Percentiles rank a stretch among this genome's conserved stretches.
phyloP scores from a whole-genome alignment of 164 flowering plant genomes.

The Buxus sempervirens region DNA sequence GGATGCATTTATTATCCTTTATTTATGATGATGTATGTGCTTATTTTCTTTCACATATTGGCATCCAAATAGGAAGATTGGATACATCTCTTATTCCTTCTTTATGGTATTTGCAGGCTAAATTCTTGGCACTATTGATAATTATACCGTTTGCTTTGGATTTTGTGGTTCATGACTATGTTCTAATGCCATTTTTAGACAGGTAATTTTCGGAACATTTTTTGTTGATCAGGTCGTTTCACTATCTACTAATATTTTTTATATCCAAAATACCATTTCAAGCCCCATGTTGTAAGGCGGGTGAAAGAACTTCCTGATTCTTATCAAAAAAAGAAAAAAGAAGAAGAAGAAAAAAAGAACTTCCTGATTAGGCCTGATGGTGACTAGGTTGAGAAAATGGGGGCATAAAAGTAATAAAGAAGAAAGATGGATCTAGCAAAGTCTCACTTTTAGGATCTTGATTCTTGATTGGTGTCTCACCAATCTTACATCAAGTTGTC shows the following conservation, averaged over 20 bases:
- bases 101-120: conserved; percentile 62
- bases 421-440: too few species aligned
- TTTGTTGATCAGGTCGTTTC: neutral
- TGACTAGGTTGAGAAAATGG: too few species aligned
- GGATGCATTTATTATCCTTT: neutral
- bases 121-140: conserved; percentile 74
- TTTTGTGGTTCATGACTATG: conserved; percentile 88
- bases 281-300: too few species aligned
- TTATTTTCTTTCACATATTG: neutral
- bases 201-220: conserved; percentile 38
- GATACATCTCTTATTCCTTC: neutral
- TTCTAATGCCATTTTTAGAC: conserved; percentile 97
- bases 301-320: too few species aligned
- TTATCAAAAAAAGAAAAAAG: too few species aligned
- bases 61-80: neutral
- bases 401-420: too few species aligned
- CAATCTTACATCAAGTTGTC: too few species aligned
- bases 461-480: too few species aligned
- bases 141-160: conserved; percentile 82
- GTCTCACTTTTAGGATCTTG: too few species aligned
- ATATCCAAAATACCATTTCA: neutral
- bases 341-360: too few species aligned
- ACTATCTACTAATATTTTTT: neutral
- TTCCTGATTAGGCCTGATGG: too few species aligned
- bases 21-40: neutral